A percentile compares a stretch with the other conserved stretches of the same genome.
phyloP scores from a whole-genome alignment of 2,329 filamentous ascomycete genomes.

The Trichoderma koningiopsis region DNA sequence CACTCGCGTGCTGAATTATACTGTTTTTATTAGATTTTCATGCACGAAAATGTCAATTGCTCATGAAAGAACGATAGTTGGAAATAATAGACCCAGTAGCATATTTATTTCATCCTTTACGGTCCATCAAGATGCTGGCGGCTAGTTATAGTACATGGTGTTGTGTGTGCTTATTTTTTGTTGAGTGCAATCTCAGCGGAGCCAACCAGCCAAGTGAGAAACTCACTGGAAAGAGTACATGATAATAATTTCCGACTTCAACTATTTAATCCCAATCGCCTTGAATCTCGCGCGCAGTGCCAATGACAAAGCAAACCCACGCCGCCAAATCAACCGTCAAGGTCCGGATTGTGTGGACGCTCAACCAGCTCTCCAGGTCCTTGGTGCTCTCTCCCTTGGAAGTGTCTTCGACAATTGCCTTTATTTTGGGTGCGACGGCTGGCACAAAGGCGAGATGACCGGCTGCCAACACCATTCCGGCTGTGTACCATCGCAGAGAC shows the following conservation, averaged over 20 bases:
- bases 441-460: slow-evolving; percentile 41
- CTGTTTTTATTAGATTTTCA: neutral
- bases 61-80: neutral
- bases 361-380: slow-evolving; percentile 4
- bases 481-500: slow-evolving; percentile 39
- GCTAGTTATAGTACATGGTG: neutral
- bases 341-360: neutral
- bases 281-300: neutral
- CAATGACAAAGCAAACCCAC: slow-evolving; percentile 9
- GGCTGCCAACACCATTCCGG: slow-evolving; percentile 36
- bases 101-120: neutral
- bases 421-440: slow-evolving; percentile 38
- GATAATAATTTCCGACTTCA: neutral
- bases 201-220: neutral
- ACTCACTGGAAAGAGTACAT: neutral
- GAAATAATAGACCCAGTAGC: neutral
- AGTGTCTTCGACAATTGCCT: slow-evolving; percentile 35
- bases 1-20: neutral
- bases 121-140: neutral
- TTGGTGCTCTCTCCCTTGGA: slow-evolving; percentile 26
- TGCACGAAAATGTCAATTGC: neutral
- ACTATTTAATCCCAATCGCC: neutral
- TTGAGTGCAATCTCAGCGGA: neutral
- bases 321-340: slow-evolving; percentile 12
- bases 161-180: neutral